Conservation (phyloP, 352 stramenopile genomes). For the Globisporangium iwayamae region DNA sequence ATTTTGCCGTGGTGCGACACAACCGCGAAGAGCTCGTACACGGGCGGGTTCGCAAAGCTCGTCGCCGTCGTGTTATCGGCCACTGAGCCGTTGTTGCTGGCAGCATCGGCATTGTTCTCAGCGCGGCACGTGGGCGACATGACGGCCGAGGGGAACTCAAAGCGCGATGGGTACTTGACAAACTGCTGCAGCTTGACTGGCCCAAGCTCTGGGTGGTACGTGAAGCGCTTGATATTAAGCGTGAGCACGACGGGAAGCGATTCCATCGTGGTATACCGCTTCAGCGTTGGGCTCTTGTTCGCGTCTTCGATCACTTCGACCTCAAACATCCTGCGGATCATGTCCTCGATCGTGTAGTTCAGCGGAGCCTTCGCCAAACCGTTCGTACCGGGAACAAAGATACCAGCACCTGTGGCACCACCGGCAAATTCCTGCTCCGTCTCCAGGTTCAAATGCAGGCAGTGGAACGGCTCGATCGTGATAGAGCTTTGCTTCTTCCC, state of each 20-base stretch:
- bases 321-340: constrained; percentile 73
- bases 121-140: constrained; percentile 62
- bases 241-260: constrained; percentile 74
- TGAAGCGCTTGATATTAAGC: constrained; percentile 84
- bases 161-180: constrained; percentile 70
- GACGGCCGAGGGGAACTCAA: constrained; percentile 67
- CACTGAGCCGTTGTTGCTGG: constrained; percentile 12
- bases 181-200: constrained; percentile 84
- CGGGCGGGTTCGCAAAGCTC: constrained; percentile 37
- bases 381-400: constrained; percentile 35
- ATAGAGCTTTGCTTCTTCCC: constrained; percentile 77
- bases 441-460: constrained; percentile 76
- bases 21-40: constrained; percentile 83
- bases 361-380: constrained; percentile 27
- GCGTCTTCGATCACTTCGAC: constrained; percentile 72
- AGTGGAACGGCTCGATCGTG: constrained; percentile 86
- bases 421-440: constrained; percentile 27
- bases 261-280: constrained; percentile 70
- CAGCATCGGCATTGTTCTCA: constrained; percentile 28
- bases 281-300: constrained; percentile 48
- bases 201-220: constrained; percentile 73
- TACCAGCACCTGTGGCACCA: background rate
- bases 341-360: constrained; percentile 62
- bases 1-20: constrained; percentile 81
- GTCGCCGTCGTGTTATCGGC: constrained; percentile 7